Base-by-base conservation (phyloP, 2,329 filamentous ascomycete species). In the Stenocarpella maydis region DNA sequence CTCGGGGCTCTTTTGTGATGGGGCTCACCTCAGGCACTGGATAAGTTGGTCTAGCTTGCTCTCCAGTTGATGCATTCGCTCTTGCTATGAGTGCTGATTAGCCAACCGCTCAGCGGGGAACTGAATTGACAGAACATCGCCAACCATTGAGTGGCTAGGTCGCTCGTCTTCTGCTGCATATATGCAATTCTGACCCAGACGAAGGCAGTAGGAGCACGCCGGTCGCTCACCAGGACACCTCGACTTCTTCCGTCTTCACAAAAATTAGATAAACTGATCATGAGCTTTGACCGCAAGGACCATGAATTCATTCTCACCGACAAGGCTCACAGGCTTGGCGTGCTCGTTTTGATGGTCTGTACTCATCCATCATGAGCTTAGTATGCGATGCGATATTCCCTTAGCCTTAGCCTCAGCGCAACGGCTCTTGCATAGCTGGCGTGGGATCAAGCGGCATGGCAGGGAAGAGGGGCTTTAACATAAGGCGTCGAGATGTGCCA, bases 201-300 rank as follows among this genome's bases (percentile, higher is more conserved):
- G 54, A 43, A 58, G 21, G 21, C 37, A 58, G 21, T 58, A 58
- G 54, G 54, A 58, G 54, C 54, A 58, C 12, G 54, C 37, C 9
- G 54, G 54, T 21, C 54, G 21, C 37, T 58, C 54, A 43, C 54
- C 54, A 28, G 54, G 54, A 21, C 54, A 58, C 28, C 28, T 58
- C 3, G 37, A 58, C 34, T 58, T 58, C 39, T 58, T 58, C 15
- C 54, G 39, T 28, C 54, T 58, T 41, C 12, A 58, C 12, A 8
- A 24, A 6, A 26, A 24, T 58, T 4, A 58, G 54, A 19, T 9
- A 26, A 4, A 10, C 21, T 26, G 37, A n/a, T 17, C 21, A 41
- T 41, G 19, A 4, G 21, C 37, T 28, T 12, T 1, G 2, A n/a
- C n/a, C n/a, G 19, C 2, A 55, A 1, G 31, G 21, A 14, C 21